phyloP scores from a whole-genome alignment of 2,329 filamentous ascomycete genomes.

The Helminthosporium solani region DNA sequence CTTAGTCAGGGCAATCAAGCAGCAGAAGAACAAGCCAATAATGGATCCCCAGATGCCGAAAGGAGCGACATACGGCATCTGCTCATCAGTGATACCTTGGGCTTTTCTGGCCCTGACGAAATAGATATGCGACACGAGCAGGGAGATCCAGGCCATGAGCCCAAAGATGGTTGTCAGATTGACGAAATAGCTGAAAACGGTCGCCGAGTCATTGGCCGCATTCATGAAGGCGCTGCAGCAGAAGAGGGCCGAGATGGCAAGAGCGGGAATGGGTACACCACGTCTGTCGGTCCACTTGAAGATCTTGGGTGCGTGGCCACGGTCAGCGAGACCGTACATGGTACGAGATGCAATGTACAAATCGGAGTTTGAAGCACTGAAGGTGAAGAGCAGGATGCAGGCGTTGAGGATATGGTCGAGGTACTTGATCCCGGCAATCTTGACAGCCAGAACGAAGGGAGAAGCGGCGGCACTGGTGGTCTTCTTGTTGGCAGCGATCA shows the following conservation, averaged over 20 bases:
- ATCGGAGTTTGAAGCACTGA: conserved; percentile 75
- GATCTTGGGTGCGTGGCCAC: conserved; percentile 70
- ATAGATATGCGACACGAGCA: conserved; percentile 52
- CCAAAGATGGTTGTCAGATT: conserved; percentile 47
- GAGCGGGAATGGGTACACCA: conserved; percentile 68
- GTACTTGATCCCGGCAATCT: conserved; percentile 60
- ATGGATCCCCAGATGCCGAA: conserved; percentile 71
- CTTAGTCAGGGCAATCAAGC: conserved; percentile 68
- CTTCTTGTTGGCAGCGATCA: conserved; percentile 59
- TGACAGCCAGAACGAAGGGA: conserved; percentile 74
- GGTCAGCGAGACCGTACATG: conserved; percentile 70
- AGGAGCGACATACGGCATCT: conserved; percentile 63
- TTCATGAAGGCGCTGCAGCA: conserved; percentile 66
- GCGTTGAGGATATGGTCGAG: conserved; percentile 71
- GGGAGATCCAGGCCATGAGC: conserved; percentile 51
- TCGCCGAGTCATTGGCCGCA: conserved; percentile 42
- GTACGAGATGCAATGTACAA: conserved; percentile 73
- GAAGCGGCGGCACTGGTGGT: conserved; percentile 59
- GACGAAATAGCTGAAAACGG: conserved; percentile 52
- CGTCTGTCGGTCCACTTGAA: conserved; percentile 70
- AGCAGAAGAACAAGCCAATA: conserved; percentile 67
- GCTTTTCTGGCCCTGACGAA: conserved; percentile 50
- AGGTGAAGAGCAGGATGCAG: conserved; percentile 73
- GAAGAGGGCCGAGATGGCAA: conserved; percentile 62
- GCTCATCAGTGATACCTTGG: conserved; percentile 47